These are phyloP conservation scores for Allodekkera sacchari DNA, from an alignment of 805 yeast genomes.

Conservation along the genomic window DNA sequence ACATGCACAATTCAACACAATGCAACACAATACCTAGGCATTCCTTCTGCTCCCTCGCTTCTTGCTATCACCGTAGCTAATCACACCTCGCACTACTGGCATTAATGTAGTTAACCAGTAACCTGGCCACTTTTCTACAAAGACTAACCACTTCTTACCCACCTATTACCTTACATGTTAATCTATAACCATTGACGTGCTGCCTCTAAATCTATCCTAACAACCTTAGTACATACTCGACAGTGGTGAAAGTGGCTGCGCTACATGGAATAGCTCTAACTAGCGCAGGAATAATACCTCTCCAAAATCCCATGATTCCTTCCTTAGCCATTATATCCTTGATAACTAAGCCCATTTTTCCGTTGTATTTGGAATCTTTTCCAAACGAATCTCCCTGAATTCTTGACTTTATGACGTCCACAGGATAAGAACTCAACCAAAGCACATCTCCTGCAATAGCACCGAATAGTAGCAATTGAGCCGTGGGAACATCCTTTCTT, in stretches of 20 bases:
- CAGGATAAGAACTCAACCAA: conserved; percentile 50
- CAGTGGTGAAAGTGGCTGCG: conserved; percentile 74
- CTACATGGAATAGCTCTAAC: conserved; percentile 56
- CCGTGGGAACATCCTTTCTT: conserved; percentile 43
- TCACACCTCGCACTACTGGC: no score
- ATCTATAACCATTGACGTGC: no score
- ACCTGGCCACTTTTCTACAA: background rate
- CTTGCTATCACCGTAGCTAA: no score
- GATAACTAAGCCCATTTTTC: conserved; percentile 29
- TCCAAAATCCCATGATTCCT: conserved; percentile 51
- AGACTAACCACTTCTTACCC: background rate
- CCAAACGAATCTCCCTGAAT: conserved; percentile 49
- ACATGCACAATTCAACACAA: no score
- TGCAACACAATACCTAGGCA: no score
- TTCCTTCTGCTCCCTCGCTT: no score
- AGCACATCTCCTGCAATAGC: conserved; percentile 63
- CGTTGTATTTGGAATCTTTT: conserved; percentile 32
- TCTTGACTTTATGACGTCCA: conserved; percentile 44
- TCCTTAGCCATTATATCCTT: conserved; percentile 31
- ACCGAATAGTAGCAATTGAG: conserved; percentile 48
- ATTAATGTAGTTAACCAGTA: background rate
- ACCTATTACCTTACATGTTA: background rate
- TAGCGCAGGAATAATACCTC: conserved; percentile 52
- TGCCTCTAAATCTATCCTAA: conserved; percentile 36
- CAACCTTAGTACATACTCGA: conserved; percentile 54